These are phyloP conservation scores for Termitomyces sp. DNA, from an alignment of 768 basidiomycete species.

Conservation along the genomic window DNA sequence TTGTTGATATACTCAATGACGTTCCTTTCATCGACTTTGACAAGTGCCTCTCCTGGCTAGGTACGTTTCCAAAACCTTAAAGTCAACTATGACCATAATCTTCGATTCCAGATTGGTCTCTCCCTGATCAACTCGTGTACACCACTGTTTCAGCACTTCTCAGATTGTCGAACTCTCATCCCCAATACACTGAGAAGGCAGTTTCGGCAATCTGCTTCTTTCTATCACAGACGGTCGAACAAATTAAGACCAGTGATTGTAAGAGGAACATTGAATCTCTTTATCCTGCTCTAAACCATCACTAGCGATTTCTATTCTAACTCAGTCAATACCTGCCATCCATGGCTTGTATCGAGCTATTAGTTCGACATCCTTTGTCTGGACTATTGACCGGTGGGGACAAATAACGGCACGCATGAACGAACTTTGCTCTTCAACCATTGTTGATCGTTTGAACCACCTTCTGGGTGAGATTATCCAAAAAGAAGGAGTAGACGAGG, in stretches of 20 bases:
- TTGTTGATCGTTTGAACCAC: conserved; percentile 70
- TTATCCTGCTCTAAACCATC: not conserved
- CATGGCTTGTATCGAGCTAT: conserved; percentile 87
- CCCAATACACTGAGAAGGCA: conserved; percentile 41
- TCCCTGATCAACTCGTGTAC: conserved; percentile 80
- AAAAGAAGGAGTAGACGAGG: conserved; percentile 42
- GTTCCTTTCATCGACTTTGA: conserved; percentile 77
- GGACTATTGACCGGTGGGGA: conserved; percentile 66
- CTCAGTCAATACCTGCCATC: conserved; percentile 72
- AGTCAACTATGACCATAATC: not conserved
- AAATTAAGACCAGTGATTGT: conserved; percentile 52
- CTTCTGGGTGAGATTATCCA: conserved; percentile 60
- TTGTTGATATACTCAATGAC: conserved; percentile 65
- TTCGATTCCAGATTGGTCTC: conserved; percentile 62
- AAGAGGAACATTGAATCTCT: conserved; percentile 16
- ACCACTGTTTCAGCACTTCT: conserved; percentile 75
- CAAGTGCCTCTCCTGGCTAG: conserved; percentile 72
- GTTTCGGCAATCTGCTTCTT: conserved; percentile 60
- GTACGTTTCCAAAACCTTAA: conserved; percentile 28
- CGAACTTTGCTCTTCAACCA: conserved; percentile 54
- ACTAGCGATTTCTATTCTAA: conserved; percentile 65
- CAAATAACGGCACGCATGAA: conserved; percentile 46
- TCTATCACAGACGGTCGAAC: conserved; percentile 47
- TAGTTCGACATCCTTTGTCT: conserved; percentile 70
- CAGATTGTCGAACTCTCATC: conserved; percentile 51